These are phyloP conservation scores for Globisporangium camurandrum DNA, from an alignment of 352 stramenopile genomes.

Conservation along the genomic window DNA sequence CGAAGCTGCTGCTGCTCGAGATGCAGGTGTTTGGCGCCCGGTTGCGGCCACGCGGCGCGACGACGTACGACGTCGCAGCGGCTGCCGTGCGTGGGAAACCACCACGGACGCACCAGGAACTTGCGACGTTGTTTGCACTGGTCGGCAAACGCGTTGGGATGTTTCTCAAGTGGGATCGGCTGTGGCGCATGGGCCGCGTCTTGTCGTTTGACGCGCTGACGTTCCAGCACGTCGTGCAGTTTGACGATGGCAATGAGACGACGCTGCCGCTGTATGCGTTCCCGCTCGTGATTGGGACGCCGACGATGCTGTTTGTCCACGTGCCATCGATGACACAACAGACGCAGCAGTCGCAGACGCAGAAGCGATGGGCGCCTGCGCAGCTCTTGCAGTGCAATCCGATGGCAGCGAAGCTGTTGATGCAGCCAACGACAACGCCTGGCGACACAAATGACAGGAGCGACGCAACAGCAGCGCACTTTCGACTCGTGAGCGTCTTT, in stretches of 20 bases:
- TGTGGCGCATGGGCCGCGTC: constrained; percentile 70
- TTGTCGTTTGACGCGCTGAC: constrained; percentile 43
- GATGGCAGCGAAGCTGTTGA: constrained; percentile 42
- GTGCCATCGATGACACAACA: constrained; percentile 42
- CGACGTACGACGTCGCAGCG: constrained; percentile 41
- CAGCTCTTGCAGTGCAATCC: constrained; percentile 64
- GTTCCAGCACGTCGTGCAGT: constrained; percentile 55
- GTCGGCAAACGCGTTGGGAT: constrained; percentile 63
- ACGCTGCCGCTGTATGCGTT: constrained; percentile 63
- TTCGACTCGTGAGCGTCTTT: constrained; percentile 64
- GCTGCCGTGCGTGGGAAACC: constrained; percentile 36
- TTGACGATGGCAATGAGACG: constrained; percentile 58
- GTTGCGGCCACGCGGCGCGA: constrained; percentile 55
- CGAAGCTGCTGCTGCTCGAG: constrained; percentile 80
- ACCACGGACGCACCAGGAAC: constrained; percentile 34
- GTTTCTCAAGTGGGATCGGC: constrained; percentile 67
- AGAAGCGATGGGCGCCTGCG: constrained; percentile 79
- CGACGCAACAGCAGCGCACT: constrained; percentile 22
- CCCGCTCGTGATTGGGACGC: constrained; percentile 57
- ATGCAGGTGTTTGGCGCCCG: constrained; percentile 74
- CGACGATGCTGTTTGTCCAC: constrained; percentile 62
- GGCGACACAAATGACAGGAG: constrained; percentile 7
- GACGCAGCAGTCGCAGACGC: no score
- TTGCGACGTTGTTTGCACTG: constrained; percentile 45
- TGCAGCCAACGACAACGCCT: constrained; percentile 18